These are phyloP conservation scores for Lindgomyces ingoldianus DNA, from an alignment of 495 filamentous ascomycete genomes.

Conservation along the genomic window DNA sequence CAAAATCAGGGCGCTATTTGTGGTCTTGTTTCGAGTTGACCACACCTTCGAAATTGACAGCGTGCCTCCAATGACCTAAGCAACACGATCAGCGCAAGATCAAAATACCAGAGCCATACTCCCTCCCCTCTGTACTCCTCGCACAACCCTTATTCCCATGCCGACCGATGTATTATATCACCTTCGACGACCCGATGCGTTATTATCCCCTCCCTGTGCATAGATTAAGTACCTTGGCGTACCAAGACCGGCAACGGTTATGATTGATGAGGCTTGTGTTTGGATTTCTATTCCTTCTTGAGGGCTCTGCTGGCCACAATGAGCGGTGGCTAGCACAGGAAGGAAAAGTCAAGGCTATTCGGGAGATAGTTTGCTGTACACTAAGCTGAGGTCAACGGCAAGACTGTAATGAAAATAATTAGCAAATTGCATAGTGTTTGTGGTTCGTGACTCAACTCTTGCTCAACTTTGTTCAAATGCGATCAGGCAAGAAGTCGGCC, in stretches of 20 bases:
- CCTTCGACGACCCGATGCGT: not conserved
- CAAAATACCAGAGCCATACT: not conserved
- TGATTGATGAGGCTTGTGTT: slow-evolving; percentile 29
- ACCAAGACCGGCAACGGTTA: slow-evolving; percentile 31
- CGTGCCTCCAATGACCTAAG: not conserved
- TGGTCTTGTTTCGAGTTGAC: not conserved
- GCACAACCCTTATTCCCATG: not conserved
- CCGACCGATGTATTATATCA: slow-evolving; percentile 26
- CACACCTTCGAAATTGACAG: not conserved
- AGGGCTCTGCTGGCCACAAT: slow-evolving; percentile 12
- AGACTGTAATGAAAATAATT: slow-evolving; percentile 6
- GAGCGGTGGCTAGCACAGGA: slow-evolving; percentile 20
- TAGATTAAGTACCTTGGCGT: slow-evolving; percentile 24
- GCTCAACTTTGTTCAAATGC: too few species aligned
- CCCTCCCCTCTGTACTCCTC: not conserved
- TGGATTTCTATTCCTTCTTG: slow-evolving; percentile 5
- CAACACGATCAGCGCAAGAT: not conserved
- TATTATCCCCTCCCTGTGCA: slow-evolving; percentile 16
- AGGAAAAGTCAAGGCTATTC: slow-evolving; percentile 8
- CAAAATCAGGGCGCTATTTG: too few species aligned
- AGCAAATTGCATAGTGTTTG: not conserved
- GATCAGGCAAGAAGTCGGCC: too few species aligned
- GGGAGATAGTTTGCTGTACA: slow-evolving; percentile 15
- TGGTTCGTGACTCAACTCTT: not conserved
- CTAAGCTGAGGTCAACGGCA: slow-evolving; percentile 6